phyloP scores from a whole-genome alignment of 495 filamentous ascomycete species.

The Lepraria neglecta region DNA sequence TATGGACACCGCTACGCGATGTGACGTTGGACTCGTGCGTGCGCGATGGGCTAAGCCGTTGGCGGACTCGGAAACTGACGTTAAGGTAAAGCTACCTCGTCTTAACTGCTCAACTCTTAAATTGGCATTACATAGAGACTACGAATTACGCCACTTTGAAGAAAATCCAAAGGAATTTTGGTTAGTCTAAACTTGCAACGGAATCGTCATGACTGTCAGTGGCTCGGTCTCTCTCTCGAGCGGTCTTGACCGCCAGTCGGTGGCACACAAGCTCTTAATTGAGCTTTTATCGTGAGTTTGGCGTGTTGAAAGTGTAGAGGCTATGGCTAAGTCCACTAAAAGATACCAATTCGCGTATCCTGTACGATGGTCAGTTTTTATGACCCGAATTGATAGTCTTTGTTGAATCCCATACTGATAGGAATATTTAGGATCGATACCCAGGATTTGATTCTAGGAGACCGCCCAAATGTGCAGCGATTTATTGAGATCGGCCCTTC shows the following conservation, averaged over 20 bases:
- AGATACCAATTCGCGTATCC: neutral
- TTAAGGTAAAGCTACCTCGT: constrained; percentile 1
- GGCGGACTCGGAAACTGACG: too few species aligned
- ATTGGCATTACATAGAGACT: neutral
- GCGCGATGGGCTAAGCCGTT: too few species aligned
- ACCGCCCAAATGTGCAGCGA: neutral
- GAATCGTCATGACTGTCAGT: neutral
- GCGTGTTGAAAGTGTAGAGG: neutral
- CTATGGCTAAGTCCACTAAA: neutral
- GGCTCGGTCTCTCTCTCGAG: constrained; percentile 2
- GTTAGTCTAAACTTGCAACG: neutral
- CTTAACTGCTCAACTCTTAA: neutral
- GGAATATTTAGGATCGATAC: neutral
- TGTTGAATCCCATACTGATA: neutral
- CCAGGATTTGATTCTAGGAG: neutral
- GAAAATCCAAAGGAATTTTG: neutral
- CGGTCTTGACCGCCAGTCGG: neutral
- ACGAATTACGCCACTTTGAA: neutral
- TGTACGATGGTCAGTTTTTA: constrained; percentile 2
- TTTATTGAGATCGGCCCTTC: neutral
- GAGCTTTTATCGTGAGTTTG: neutral
- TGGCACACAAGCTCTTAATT: constrained; percentile 1
- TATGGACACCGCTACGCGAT: neutral
- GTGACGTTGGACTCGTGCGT: neutral
- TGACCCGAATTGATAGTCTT: neutral